Evolutionary conservation across 73 alveolate species (phyloP).

Genomic region (Tetrahymena malaccensis): DNA sequence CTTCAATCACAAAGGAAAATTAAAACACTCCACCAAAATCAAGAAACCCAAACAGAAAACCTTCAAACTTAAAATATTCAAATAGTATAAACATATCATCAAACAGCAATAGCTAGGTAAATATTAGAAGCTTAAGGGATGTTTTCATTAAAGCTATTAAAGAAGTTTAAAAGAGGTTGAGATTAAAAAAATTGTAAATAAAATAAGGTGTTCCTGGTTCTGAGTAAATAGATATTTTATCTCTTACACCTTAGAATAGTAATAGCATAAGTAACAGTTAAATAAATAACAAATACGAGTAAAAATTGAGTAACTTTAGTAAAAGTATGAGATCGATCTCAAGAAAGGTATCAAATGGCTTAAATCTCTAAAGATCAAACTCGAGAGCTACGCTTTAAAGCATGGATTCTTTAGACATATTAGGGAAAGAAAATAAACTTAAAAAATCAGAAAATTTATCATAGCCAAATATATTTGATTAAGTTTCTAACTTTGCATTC

Average conservation of each 20-base stretch:
- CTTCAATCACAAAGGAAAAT: neutral
- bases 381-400: neutral
- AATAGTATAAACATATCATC: neutral
- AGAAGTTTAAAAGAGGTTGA: neutral
- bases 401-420: neutral
- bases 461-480: neutral
- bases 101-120: neutral
- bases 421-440: neutral
- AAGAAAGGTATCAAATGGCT: neutral
- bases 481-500: neutral
- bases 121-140: neutral
- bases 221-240: neutral
- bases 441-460: neutral
- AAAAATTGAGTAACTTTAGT: neutral
- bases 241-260: neutral
- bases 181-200: neutral
- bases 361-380: neutral
- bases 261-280: neutral
- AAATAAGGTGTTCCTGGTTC: neutral
- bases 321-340: neutral
- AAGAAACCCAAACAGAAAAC: neutral
- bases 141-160: neutral
- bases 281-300: neutral
- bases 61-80: neutral
- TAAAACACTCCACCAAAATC: neutral